These are phyloP conservation scores for Elaeagnus macrophylla DNA, from an alignment of 306 rosid species.

Conservation along the genomic window DNA sequence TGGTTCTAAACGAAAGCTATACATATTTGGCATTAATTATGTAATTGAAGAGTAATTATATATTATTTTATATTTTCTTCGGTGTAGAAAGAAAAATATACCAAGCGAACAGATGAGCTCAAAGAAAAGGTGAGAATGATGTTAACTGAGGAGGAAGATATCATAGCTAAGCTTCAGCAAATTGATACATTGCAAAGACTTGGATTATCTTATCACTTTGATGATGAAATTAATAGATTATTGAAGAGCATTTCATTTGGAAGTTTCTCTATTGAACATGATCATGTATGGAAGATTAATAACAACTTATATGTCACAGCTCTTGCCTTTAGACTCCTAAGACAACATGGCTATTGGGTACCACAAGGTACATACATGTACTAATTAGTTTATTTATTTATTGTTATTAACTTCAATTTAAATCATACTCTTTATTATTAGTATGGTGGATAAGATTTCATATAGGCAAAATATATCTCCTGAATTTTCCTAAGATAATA, in stretches of 20 bases:
- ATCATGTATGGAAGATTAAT: background rate
- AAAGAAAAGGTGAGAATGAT: constrained; percentile 14
- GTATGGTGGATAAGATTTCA: no score
- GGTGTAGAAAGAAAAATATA: constrained; percentile 13
- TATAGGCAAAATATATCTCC: no score
- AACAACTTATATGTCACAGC: constrained; percentile 13
- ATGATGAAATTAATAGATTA: constrained; percentile 9
- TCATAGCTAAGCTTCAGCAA: constrained; percentile 15
- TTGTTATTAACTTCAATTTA: no score
- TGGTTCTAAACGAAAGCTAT: no score
- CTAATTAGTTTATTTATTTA: background rate
- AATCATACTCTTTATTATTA: no score
- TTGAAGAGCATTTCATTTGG: background rate
- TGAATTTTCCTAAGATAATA: no score
- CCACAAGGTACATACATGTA: constrained; percentile 19
- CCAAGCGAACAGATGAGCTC: background rate
- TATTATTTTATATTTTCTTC: no score
- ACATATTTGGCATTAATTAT: no score
- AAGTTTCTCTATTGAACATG: background rate
- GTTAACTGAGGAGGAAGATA: constrained; percentile 4
- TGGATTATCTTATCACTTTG: constrained; percentile 32
- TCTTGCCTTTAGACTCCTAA: constrained; percentile 23
- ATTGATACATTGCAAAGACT: constrained; percentile 29
- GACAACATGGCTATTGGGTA: constrained; percentile 27
- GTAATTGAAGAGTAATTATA: no score